These are phyloP conservation scores for Veloporphyrellus conicus DNA, from an alignment of 1,284 basidiomycete species.

Conservation along the genomic window DNA sequence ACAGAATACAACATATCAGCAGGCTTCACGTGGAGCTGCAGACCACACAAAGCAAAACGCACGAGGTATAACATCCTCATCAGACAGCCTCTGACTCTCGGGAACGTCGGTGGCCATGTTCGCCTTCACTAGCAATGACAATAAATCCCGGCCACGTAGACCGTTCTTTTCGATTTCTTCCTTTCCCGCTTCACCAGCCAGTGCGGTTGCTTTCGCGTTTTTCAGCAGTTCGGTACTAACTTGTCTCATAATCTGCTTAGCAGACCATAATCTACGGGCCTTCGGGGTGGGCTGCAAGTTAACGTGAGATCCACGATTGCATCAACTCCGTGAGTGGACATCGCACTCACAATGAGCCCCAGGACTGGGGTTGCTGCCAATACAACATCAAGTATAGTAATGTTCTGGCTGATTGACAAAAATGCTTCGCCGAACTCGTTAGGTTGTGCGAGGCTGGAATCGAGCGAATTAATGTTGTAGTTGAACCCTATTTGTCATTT, in stretches of 20 bases:
- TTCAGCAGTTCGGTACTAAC: slow-evolving; percentile 46
- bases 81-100: slow-evolving; percentile 59
- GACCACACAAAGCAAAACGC: slow-evolving; percentile 31
- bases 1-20: not conserved
- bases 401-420: slow-evolving; percentile 31
- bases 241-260: slow-evolving; percentile 23
- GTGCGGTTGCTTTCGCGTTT: slow-evolving; percentile 40
- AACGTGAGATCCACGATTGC: not conserved
- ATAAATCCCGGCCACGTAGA: slow-evolving; percentile 42
- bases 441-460: slow-evolving; percentile 27
- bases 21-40: too few relatives aligned
- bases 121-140: slow-evolving; percentile 55
- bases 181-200: slow-evolving; percentile 18
- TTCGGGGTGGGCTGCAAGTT: slow-evolving; percentile 14
- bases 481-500: slow-evolving; percentile 52
- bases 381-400: slow-evolving; percentile 34
- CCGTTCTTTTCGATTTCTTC: slow-evolving; percentile 28
- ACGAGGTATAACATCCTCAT: slow-evolving; percentile 73
- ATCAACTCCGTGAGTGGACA: not conserved
- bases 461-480: slow-evolving; percentile 59
- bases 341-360: slow-evolving; percentile 37
- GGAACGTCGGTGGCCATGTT: slow-evolving; percentile 60
- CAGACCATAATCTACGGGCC: not conserved
- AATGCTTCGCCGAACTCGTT: slow-evolving; percentile 52
- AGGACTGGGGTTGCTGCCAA: slow-evolving; percentile 40